Evolutionary conservation across 2,329 filamentous ascomycete species (phyloP).

Genomic region (Ophiosphaerella korrae): DNA sequence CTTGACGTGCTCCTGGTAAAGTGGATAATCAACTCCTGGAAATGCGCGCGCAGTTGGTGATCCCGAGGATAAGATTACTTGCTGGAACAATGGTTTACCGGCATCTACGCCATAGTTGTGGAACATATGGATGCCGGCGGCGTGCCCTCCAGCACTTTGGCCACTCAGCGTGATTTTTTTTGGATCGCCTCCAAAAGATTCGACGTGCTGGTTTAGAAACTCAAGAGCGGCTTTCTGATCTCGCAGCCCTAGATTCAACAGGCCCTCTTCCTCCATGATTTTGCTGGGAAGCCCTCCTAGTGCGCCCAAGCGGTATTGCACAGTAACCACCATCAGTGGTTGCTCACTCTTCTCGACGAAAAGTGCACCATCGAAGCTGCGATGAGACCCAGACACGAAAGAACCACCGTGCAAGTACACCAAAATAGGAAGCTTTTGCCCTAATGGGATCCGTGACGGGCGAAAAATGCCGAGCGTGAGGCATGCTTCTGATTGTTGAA

Average conservation of each 20-base stretch:
- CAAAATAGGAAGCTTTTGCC: constrained; percentile 38
- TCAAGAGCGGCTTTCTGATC: constrained; percentile 41
- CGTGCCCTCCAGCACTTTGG: constrained; percentile 48
- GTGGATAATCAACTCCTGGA: constrained; percentile 36
- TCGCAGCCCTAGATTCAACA: constrained; percentile 41
- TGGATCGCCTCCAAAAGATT: constrained; percentile 47
- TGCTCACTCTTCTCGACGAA: constrained; percentile 39
- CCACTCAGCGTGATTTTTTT: constrained; percentile 49
- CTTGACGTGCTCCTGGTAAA: constrained; percentile 37
- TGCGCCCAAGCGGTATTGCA: constrained; percentile 43
- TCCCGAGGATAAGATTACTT: constrained; percentile 42
- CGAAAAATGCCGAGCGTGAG: constrained; percentile 42
- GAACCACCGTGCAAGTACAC: constrained; percentile 40
- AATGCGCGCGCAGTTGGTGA: constrained; percentile 44
- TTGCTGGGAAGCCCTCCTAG: constrained; percentile 41
- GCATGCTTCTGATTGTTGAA: constrained; percentile 41
- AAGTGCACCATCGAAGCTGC: constrained; percentile 40
- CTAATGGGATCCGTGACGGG: constrained; percentile 29
- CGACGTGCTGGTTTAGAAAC: constrained; percentile 49
- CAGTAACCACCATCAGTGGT: constrained; percentile 42
- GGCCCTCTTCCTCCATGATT: constrained; percentile 40
- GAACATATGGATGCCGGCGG: constrained; percentile 44
- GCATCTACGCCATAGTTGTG: constrained; percentile 42
- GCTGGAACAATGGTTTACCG: constrained; percentile 38
- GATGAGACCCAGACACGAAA: constrained; percentile 36